phyloP scores from a whole-genome alignment of 1,284 basidiomycete species.

The Amylostereum areolatum region DNA sequence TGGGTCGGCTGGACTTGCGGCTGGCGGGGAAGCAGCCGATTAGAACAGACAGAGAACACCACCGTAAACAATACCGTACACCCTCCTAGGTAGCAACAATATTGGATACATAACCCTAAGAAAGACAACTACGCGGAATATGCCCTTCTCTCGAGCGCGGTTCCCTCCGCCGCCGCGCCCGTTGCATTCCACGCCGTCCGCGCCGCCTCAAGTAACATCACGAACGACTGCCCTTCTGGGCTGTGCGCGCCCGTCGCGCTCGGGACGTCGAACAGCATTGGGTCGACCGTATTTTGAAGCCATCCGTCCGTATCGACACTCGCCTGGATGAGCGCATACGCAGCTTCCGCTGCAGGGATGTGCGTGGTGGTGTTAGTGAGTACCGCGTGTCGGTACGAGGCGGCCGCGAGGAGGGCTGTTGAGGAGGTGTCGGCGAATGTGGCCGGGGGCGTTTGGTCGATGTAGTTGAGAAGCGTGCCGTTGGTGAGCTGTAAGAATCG shows the following conservation, averaged over 20 bases:
- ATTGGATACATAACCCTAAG: too few relatives aligned
- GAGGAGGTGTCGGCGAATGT: slow-evolving; percentile 67
- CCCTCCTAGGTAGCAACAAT: too few relatives aligned
- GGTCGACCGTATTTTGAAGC: slow-evolving; percentile 70
- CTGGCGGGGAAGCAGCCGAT: too few relatives aligned
- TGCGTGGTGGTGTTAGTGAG: slow-evolving; percentile 37
- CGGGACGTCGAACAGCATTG: slow-evolving; percentile 38
- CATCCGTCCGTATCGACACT: slow-evolving; percentile 43
- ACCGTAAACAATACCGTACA: too few relatives aligned
- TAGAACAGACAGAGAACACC: too few relatives aligned
- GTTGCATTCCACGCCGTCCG: slow-evolving; percentile 54
- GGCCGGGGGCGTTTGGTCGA: slow-evolving; percentile 33
- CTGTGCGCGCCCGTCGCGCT: slow-evolving; percentile 40
- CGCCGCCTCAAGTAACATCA: slow-evolving; percentile 64
- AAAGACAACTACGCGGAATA: too few relatives aligned
- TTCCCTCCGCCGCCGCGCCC: too few relatives aligned
- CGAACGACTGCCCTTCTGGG: slow-evolving; percentile 64
- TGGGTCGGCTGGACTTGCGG: too few relatives aligned
- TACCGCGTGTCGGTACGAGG: slow-evolving; percentile 55
- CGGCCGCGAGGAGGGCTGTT: slow-evolving; percentile 63
- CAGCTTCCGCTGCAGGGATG: slow-evolving; percentile 41
- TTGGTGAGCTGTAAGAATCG: slow-evolving; percentile 29
- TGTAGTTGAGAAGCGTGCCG: slow-evolving; percentile 65
- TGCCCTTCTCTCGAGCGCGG: too few relatives aligned
- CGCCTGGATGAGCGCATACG: slow-evolving; percentile 24